Evolutionary conservation across 805 yeast species (phyloP), one percentile per base, ranked within the genome.

Genomic region (Teunomyces aglyptinius): DNA sequence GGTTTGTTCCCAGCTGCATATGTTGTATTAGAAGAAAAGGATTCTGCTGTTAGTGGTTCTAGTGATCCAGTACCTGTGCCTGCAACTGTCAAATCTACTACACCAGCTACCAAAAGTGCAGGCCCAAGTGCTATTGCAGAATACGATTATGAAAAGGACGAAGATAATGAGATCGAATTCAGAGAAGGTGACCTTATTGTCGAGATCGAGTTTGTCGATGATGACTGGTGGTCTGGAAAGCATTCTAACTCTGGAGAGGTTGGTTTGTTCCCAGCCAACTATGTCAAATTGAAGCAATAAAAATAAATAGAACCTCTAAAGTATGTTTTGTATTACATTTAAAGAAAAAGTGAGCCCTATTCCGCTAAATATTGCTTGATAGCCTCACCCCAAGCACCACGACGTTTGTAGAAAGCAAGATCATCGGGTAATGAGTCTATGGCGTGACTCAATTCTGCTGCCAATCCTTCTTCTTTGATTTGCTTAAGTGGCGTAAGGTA

Each of bases 201-300:
- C 15, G 86, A 89, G 49, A 86, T 94, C 51, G 96, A 90, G 56
- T 86, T 88, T 64, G 86, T 88, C 13, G 96, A 90, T 57, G 96
- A 89, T 39, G 96, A 89, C 63, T 94, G 99, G 99, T 94, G 98
- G 98, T 75, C 86, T 45, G 99, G 99, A 43, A 82, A 80, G 51
- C 76, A 84, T 56, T 47, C 62, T 19, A 76, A 67, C 48, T 70
- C 82, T 27, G 97, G 96, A 38, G 86, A 82, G 55, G 77, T 79
- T 54, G 94, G 94, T 48, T 73, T 92, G 46, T 91, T 92, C 82
- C 99, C 99, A 44, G 82, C 96, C 35, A 90, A 89, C 68, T 89
- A 87, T 62, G 98, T 94, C 42, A 59, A 50, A 19, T 59, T 61
- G 48, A 47, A 49, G 43, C 50, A 52, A 43, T 53, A 41, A 41